These are phyloP conservation scores for Talaromyces sp. DNA, from an alignment of 2,329 filamentous ascomycete species.

Conservation along the genomic window DNA sequence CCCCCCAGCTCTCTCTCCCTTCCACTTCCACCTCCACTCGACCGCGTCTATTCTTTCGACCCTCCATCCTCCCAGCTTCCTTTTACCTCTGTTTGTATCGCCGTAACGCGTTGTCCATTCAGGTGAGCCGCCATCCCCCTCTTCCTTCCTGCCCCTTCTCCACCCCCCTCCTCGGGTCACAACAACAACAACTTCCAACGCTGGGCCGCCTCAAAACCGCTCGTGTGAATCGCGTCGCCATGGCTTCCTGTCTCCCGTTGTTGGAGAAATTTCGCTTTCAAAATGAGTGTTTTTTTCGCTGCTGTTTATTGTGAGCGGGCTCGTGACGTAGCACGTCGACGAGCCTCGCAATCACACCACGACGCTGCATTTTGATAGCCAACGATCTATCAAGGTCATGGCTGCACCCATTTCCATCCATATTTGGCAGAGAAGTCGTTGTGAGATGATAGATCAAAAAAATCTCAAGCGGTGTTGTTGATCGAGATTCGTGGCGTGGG, in stretches of 20 bases:
- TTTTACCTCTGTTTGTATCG: slow-evolving; percentile 12
- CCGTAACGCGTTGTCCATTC: slow-evolving; percentile 12
- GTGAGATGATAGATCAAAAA: neutral
- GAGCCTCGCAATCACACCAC: neutral
- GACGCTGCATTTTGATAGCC: neutral
- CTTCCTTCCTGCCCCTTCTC: slow-evolving; percentile 10
- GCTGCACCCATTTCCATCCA: neutral
- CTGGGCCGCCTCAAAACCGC: neutral
- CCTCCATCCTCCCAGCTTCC: slow-evolving; percentile 15
- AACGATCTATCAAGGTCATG: neutral
- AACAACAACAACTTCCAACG: slow-evolving; percentile 5
- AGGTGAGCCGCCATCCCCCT: slow-evolving; percentile 14
- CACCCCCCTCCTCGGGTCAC: slow-evolving; percentile 8
- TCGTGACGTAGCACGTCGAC: slow-evolving; percentile 11
- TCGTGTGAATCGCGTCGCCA: slow-evolving; percentile 5
- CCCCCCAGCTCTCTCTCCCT: neutral
- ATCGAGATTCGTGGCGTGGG: neutral
- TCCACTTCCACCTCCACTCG: neutral
- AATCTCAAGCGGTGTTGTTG: neutral
- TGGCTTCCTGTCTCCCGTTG: neutral
- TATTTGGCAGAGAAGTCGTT: neutral
- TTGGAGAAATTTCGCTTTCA: neutral
- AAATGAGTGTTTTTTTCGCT: neutral
- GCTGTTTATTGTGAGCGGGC: neutral
- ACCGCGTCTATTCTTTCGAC: slow-evolving; percentile 10